Conservation (phyloP, 1,139 yeast genomes). For the Schizosaccharomyces versatilis region DNA sequence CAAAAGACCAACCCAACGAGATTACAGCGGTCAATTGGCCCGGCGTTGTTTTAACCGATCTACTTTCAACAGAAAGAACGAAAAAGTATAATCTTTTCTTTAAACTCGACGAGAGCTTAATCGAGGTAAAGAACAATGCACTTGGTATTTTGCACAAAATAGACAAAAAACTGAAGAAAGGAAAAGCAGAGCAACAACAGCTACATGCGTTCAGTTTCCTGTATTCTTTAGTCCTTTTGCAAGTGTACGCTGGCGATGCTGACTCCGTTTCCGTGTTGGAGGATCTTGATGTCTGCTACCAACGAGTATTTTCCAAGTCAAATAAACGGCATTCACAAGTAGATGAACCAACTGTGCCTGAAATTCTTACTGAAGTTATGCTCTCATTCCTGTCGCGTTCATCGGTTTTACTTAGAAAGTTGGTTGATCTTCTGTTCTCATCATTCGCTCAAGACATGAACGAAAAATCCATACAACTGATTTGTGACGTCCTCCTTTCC, state of each 20-base stretch:
- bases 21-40: not conserved
- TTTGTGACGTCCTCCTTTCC: slow-evolving; percentile 46
- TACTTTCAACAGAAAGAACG: slow-evolving; percentile 5
- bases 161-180: slow-evolving; percentile 16
- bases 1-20: not conserved
- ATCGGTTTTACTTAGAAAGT: slow-evolving; percentile 45
- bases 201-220: slow-evolving; percentile 44
- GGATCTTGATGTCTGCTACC: slow-evolving; percentile 32
- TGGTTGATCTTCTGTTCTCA: slow-evolving; percentile 38
- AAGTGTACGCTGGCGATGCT: slow-evolving; percentile 47
- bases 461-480: slow-evolving; percentile 30
- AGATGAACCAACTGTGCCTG: slow-evolving; percentile 17
- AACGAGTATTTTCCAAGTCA: slow-evolving; percentile 19
- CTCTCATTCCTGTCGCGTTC: slow-evolving; percentile 55
- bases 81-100: slow-evolving; percentile 20
- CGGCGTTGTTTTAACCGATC: slow-evolving; percentile 2
- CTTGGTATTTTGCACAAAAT: slow-evolving; percentile 29
- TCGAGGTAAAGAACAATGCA: slow-evolving; percentile 30
- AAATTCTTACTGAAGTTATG: slow-evolving; percentile 47
- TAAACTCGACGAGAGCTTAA: slow-evolving; percentile 35
- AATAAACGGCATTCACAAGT: slow-evolving; percentile 17
- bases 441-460: slow-evolving; percentile 27
- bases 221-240: slow-evolving; percentile 57
- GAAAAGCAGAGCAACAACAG: slow-evolving; percentile 18
- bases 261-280: slow-evolving; percentile 58